These are phyloP conservation scores for Tilletia horrida DNA, from an alignment of 1,284 basidiomycete species.

Conservation along the genomic window DNA sequence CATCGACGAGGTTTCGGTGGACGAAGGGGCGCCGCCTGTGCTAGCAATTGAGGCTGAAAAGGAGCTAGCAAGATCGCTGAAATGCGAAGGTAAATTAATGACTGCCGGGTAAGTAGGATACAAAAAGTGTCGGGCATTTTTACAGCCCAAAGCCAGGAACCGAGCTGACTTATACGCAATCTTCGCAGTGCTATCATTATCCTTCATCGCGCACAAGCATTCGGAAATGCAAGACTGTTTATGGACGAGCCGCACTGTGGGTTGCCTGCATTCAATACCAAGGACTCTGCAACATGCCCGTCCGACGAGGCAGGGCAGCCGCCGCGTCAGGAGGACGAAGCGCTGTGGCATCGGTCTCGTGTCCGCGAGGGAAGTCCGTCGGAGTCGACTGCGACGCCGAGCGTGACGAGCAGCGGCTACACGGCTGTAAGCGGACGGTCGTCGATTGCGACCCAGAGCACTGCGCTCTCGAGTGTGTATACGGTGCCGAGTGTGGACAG, in stretches of 20 bases:
- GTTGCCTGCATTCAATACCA: slow-evolving; percentile 27
- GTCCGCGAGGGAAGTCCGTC: slow-evolving; percentile 27
- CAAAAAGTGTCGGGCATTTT: no score
- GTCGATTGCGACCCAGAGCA: not conserved
- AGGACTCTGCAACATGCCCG: not conserved
- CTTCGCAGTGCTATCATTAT: slow-evolving; percentile 35
- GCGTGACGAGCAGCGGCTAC: not conserved
- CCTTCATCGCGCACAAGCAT: slow-evolving; percentile 43
- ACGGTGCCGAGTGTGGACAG: not conserved
- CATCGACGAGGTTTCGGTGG: not conserved
- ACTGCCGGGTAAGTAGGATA: slow-evolving; percentile 34
- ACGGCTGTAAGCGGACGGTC: slow-evolving; percentile 23
- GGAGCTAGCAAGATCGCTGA: slow-evolving; percentile 26
- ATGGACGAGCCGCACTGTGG: slow-evolving; percentile 39
- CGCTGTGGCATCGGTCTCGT: slow-evolving; percentile 31
- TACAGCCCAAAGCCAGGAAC: no score
- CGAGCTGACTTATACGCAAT: no score
- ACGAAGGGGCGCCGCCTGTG: not conserved
- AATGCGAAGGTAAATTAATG: slow-evolving; percentile 44
- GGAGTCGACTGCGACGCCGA: slow-evolving; percentile 23
- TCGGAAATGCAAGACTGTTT: slow-evolving; percentile 45
- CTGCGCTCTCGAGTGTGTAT: slow-evolving; percentile 21
- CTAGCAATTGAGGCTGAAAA: slow-evolving; percentile 7
- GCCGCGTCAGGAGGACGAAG: slow-evolving; percentile 21
- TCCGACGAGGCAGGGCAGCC: slow-evolving; percentile 16